Percentiles rank a stretch among this genome's conserved stretches.
Evolutionary conservation across 768 basidiomycete genomes (phyloP).

Genomic region (Lyophyllum decastes): DNA sequence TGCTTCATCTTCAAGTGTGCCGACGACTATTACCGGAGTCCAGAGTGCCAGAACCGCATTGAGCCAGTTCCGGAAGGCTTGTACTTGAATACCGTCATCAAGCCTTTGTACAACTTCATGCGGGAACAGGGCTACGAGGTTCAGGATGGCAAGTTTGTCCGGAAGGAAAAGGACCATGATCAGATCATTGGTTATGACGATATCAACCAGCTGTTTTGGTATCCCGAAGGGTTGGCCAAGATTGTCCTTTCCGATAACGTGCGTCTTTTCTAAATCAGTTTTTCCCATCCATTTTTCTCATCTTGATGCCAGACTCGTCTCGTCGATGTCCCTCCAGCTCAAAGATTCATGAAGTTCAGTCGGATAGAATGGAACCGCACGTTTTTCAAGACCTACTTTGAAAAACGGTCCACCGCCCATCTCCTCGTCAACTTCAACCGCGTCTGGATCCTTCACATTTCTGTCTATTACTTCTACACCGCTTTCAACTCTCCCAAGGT

Average conservation of each 20-base stretch:
- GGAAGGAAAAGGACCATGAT: conserved; percentile 92
- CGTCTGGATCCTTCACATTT: conserved; percentile 94
- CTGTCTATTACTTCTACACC: conserved; percentile 96
- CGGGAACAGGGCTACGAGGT: conserved; percentile 98
- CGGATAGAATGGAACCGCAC: conserved; percentile 92
- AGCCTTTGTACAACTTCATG: conserved; percentile 94
- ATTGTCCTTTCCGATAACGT: conserved; percentile 90
- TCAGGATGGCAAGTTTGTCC: conserved; percentile 90
- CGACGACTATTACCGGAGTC: conserved; percentile 98
- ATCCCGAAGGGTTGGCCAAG: conserved; percentile 94
- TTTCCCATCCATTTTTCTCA: neutral
- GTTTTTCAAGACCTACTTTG: conserved; percentile 99
- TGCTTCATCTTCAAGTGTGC: conserved; percentile 99
- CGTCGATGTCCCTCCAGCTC: conserved; percentile 87
- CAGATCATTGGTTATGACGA: conserved; percentile 99
- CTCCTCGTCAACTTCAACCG: conserved; percentile 99
- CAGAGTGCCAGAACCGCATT: conserved; percentile 93
- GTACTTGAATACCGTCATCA: conserved; percentile 88
- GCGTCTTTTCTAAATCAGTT: conserved; percentile 33
- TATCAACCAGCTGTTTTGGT: conserved; percentile 99
- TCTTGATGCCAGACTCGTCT: conserved; percentile 69
- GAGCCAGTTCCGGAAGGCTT: conserved; percentile 95
- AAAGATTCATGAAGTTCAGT: conserved; percentile 91
- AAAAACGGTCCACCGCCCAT: conserved; percentile 92
- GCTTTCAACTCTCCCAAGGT: conserved; percentile 95